Evolutionary conservation across 2,329 filamentous ascomycete genomes (phyloP).

Genomic region (Scytalidium sp.): DNA sequence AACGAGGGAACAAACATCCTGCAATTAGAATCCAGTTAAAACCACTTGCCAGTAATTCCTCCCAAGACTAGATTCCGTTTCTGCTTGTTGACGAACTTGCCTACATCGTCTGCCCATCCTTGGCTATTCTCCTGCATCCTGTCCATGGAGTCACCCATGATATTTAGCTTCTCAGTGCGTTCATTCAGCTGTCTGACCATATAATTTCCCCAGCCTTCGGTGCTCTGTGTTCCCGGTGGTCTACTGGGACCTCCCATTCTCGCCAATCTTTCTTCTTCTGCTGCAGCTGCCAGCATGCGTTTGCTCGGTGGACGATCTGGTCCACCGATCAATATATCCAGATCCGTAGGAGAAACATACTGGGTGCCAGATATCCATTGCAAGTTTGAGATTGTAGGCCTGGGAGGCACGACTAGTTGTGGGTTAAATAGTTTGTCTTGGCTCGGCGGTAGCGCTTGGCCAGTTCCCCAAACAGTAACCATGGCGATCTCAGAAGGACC

Average conservation of each 20-base stretch:
- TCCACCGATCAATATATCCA: constrained; percentile 88
- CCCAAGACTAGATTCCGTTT: constrained; percentile 83
- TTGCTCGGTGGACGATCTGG: constrained; percentile 85
- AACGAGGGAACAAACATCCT: too few species aligned
- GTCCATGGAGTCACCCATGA: constrained; percentile 84
- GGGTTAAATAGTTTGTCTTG: constrained; percentile 80
- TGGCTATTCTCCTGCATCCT: constrained; percentile 75
- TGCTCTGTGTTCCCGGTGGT: constrained; percentile 23
- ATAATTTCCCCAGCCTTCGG: constrained; percentile 72
- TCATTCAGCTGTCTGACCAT: constrained; percentile 86
- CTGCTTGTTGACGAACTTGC: constrained; percentile 81
- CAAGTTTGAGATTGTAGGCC: constrained; percentile 90
- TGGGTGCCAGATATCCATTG: constrained; percentile 98
- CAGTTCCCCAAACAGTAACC: constrained; percentile 81
- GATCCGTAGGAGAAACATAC: constrained; percentile 79
- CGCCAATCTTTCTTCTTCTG: constrained; percentile 66
- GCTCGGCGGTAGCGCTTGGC: constrained; percentile 57
- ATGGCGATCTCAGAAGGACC: constrained; percentile 83
- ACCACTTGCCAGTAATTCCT: constrained; percentile 58
- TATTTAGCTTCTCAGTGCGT: constrained; percentile 79
- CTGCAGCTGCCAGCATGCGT: constrained; percentile 78
- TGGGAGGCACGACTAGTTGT: constrained; percentile 66
- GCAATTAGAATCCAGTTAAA: constrained; percentile 20
- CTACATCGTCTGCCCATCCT: constrained; percentile 83
- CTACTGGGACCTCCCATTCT: constrained; percentile 32